Conservation (phyloP, 345 rosid species). For the Camelina neglecta region DNA sequence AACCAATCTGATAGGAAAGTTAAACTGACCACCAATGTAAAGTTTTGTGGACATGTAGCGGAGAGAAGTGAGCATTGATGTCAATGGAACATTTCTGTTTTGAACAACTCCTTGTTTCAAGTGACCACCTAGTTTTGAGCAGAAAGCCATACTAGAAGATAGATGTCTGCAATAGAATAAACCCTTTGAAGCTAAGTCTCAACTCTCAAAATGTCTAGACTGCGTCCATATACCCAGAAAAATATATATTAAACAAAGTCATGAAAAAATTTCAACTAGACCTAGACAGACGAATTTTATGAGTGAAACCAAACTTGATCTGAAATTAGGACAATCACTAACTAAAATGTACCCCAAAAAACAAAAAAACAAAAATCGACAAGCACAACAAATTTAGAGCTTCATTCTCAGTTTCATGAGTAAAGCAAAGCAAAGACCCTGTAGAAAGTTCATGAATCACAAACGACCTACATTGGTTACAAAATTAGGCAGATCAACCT, state of each 20-base stretch:
- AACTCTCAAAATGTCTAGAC: not conserved
- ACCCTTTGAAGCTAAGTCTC: not conserved
- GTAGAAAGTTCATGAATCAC: too few relatives aligned
- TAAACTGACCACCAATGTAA: constrained; percentile 70
- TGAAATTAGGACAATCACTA: not conserved
- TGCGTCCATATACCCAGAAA: not conserved
- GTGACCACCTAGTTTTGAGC: constrained; percentile 55
- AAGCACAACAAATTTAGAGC: too few relatives aligned
- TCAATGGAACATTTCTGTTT: constrained; percentile 49
- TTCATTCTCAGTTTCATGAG: too few relatives aligned
- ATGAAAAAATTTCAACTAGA: not conserved
- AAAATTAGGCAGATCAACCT: too few relatives aligned
- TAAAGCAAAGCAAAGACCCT: too few relatives aligned
- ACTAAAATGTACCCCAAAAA: not conserved
- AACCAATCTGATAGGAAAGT: not conserved
- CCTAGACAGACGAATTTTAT: not conserved
- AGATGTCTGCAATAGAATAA: constrained; percentile 23
- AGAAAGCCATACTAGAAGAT: constrained; percentile 61
- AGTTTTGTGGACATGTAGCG: constrained; percentile 66
- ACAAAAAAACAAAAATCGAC: too few relatives aligned
- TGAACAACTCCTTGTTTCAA: constrained; percentile 43
- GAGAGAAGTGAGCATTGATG: constrained; percentile 59
- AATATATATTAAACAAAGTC: not conserved
- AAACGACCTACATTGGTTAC: too few relatives aligned
- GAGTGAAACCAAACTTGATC: not conserved